Base-by-base conservation (phyloP, 805 yeast genomes). In the Barnettozyma vustinii region DNA sequence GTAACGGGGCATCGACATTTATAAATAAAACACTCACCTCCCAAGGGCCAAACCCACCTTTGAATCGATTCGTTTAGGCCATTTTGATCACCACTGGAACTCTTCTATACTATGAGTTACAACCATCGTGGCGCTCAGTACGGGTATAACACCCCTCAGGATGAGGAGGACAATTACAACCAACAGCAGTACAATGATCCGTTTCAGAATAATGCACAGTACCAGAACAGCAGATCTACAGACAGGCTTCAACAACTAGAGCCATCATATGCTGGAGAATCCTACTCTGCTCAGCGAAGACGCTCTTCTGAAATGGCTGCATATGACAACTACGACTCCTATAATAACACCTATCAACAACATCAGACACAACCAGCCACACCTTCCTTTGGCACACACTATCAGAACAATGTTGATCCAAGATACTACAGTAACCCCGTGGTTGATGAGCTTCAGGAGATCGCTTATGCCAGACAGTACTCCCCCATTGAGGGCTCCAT, bases 401-500 rank as follows among this genome's bases (percentile, higher is more conserved):
- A 23, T 15, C 39, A 33, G 15, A 40, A 43, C 12, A 10, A 23
- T 1, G 30, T 26, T 27, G 39, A 45, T 20, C 15, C 45, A 26
- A 44, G 48, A 37, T 50, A 44, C 42, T 50, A 50, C 23, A 46
- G 36, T 21, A 50, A 40, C 20, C 52, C 52, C 35, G n/a, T 46
- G 5, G 26, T 26, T 9, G 46, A 44, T 9, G 26, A 47, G 19
- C 21, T 12, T n/a, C 21, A 19, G 30, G 39, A 33, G n/a, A 10
- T 30, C 8, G 18, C 6, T 6, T 45, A 51, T 9, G 26, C 61
- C n/a, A 53, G 48, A 20, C 64, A 57, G 49, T 60, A 51, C 47
- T 57, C 63, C 6, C 59, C 64, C 2, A 56, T 59, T 20, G 59
- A 55, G 33, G 59, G 57, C 9, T 47, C 46, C 23, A 44, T 42